Base-by-base conservation (phyloP, 1,284 basidiomycete genomes). In the Ceratobasidium sp. region DNA sequence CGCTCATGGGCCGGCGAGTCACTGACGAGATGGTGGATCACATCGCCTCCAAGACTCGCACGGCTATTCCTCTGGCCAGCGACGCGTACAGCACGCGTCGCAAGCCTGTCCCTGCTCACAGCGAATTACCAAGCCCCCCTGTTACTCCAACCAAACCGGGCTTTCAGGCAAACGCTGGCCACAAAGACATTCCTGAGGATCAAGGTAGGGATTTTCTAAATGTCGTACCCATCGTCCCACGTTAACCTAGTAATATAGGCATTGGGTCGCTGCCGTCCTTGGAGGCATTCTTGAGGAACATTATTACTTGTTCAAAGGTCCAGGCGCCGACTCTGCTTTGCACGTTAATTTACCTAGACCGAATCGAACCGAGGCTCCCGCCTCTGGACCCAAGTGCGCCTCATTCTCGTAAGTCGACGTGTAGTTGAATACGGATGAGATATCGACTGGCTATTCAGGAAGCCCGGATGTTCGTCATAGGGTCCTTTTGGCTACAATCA, bases 401-500 rank as follows among this genome's bases (percentile, higher is more conserved):
- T 13, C 68, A 62, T 32, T n/a, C 55, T 31, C 68, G 69, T 43
- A 68, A 65, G 31, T 58, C 55, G 54, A 0, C 47, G 43, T 12
- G 20, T 42, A 31, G 31, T 31, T 40, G 27, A 42, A 49, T 27
- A 35, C 27, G 42, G 15, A 15, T 29, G 6, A 8, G 17, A 25
- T 42, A 40, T 34, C 35, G 20, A 45, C 38, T n/a, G 17, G 20
- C 13, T 45, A 34, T 29, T 45, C 73, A 92, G 93, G 92, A 58
- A 90, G 96, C 84, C 87, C 91, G 27, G 96, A 93, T 79, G 96
- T 96, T 4, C 87, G 93, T 60, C 96, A 98, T 79, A 91, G 96
- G 56, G 91, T 98, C 72, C 98, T 99, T 80, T 86, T 99, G 74
- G 96, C 96, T 42, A 90, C 92, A 0, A 88, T 98, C 76, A 98